Percentiles rank a stretch among this genome's conserved stretches.
Conservation (phyloP, 768 basidiomycete species). For the Boletus insuetus region DNA sequence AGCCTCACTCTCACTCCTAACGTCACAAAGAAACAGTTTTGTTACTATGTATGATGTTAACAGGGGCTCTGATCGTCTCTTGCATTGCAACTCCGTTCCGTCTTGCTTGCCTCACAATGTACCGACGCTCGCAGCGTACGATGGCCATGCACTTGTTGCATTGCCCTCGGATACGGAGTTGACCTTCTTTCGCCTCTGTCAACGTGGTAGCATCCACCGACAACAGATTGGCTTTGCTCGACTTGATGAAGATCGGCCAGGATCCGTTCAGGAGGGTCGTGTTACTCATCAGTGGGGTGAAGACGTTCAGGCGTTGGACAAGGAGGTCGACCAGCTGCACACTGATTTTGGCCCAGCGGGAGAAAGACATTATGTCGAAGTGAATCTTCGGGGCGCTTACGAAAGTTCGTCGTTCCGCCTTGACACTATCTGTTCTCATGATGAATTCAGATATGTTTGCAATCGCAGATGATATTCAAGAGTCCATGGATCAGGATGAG, state of each 20-base stretch:
- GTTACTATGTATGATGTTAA: constrained; percentile 66
- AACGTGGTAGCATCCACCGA: constrained; percentile 45
- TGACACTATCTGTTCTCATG: constrained; percentile 9
- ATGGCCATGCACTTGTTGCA: constrained; percentile 32
- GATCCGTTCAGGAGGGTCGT: background rate
- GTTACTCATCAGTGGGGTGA: constrained; percentile 37
- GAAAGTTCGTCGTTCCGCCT: constrained; percentile 42
- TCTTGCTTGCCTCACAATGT: constrained; percentile 33
- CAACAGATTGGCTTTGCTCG: constrained; percentile 35
- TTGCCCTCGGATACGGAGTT: constrained; percentile 30
- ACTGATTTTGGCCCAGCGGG: constrained; percentile 45
- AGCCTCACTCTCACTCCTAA: constrained; percentile 56
- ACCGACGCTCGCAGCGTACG: constrained; percentile 24
- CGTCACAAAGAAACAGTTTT: constrained; percentile 56
- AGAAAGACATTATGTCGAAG: constrained; percentile 41
- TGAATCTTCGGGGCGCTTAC: constrained; percentile 54
- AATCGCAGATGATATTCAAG: constrained; percentile 25
- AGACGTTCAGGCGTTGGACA: constrained; percentile 39
- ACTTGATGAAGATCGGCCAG: constrained; percentile 12
- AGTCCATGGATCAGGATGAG: constrained; percentile 35
- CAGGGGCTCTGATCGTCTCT: constrained; percentile 34
- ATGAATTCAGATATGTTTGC: constrained; percentile 40
- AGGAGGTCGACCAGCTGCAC: constrained; percentile 22
- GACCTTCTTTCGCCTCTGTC: constrained; percentile 46
- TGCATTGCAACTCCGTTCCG: constrained; percentile 46